Evolutionary conservation across 2,329 filamentous ascomycete species (phyloP), one percentile per base, ranked within the genome.

Genomic region (Hawksworthiomyces lignivorus): DNA sequence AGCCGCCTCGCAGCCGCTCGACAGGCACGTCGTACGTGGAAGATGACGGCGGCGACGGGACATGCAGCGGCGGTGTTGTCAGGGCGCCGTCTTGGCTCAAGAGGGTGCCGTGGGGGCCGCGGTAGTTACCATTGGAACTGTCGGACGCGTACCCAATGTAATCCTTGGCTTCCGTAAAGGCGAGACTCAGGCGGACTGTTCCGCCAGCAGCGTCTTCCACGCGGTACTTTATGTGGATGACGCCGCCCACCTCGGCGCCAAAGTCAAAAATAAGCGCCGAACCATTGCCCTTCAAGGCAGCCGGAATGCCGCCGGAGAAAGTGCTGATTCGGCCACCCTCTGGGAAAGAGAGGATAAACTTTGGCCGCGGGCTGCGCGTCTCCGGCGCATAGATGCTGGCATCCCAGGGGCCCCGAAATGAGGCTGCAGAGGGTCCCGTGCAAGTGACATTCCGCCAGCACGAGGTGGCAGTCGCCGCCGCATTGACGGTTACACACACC

Each of bases 401-500:
- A 24, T 81, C 70, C 77, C 77, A 81, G 14, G 59, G 57, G 1
- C 77, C 77, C 3, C 67, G 63, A 47, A 80, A 81, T 0, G 75
- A 65, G 7, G 69, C 24, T 8, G 24, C 24, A 8, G 24, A 8
- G 8, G 24, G 24, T 8, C 24, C 24, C 24, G 24, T 26, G 24
- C 24, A 26, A 12, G 24, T 12, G 8, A 26, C 24, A 12, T 26
- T 12, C 2, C 24, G 24, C 24, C 24, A 26, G 24, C 24, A 26
- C 12, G 24, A 8, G 24, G 24, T n/a, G n/a, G n/a, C n/a, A n/a
- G n/a, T n/a, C n/a, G n/a, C n/a, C n/a, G n/a, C n/a, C n/a, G n/a
- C n/a, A n/a, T n/a, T n/a, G n/a, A n/a, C n/a, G n/a, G n/a, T n/a
- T n/a, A n/a, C n/a, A n/a, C n/a, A n/a, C n/a, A n/a, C n/a, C n/a